Percentiles rank a stretch among this genome's conserved stretches.
Conservation (phyloP, 2,329 filamentous ascomycete species). For the Fusarium pilosicola region DNA sequence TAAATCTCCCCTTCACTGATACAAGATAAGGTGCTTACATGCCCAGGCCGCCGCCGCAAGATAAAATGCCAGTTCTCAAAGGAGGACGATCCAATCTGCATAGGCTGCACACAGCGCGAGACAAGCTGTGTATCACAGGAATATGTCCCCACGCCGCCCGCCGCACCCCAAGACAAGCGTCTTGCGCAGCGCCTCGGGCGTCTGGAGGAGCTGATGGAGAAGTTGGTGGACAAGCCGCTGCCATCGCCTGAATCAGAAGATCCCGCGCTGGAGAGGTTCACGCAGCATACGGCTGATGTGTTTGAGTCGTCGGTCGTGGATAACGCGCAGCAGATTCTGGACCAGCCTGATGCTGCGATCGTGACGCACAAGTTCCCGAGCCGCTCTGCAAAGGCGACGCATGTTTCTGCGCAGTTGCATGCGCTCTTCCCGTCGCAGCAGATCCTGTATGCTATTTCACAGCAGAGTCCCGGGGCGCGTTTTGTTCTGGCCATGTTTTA, state of each 20-base stretch:
- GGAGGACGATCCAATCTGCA: constrained; percentile 55
- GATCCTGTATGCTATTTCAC: constrained; percentile 37
- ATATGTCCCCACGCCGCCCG: constrained; percentile 49
- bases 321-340: constrained; percentile 35
- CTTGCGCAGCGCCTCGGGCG: constrained; percentile 56
- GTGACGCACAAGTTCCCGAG: constrained; percentile 5
- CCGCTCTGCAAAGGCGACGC: constrained; percentile 20
- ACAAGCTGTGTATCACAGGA: constrained; percentile 59
- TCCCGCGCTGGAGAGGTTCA: constrained; percentile 25
- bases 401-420: constrained; percentile 31
- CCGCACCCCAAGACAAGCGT: constrained; percentile 51
- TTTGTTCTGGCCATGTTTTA: constrained; percentile 45
- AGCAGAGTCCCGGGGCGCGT: constrained; percentile 38
- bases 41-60: constrained; percentile 57
- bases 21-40: not conserved
- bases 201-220: constrained; percentile 59
- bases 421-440: constrained; percentile 38
- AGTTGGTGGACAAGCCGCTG: constrained; percentile 51
- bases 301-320: constrained; percentile 32
- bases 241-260: constrained; percentile 32
- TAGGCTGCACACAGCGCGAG: constrained; percentile 56
- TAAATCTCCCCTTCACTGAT: constrained; percentile 43
- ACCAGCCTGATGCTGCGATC: not conserved
- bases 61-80: constrained; percentile 60
- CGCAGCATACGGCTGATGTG: constrained; percentile 39